phyloP scores from a whole-genome alignment of 306 rosid genomes.

The Luffa acutangula region DNA sequence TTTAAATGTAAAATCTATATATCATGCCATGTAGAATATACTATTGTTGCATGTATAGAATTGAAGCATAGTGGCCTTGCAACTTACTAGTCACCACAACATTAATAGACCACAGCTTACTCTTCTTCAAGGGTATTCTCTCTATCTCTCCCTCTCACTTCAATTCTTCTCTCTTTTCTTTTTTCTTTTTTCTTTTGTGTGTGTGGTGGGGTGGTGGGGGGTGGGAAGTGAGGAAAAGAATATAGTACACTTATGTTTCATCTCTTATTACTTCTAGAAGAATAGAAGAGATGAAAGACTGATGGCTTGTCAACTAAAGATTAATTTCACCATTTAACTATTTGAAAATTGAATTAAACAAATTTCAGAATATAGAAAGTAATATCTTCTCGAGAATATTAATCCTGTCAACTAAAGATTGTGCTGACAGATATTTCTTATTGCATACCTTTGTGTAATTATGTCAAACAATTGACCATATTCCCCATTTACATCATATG shows the following conservation, averaged over 20 bases:
- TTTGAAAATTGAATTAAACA: neutral
- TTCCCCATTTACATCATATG: conserved; percentile 63
- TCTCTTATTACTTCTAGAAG: neutral
- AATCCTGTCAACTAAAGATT: neutral
- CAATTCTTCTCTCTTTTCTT: neutral
- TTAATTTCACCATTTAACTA: neutral
- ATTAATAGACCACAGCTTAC: neutral
- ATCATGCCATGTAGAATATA: neutral
- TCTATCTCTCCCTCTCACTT: neutral
- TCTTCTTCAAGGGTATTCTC: neutral
- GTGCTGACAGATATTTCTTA: neutral
- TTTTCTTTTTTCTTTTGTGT: neutral
- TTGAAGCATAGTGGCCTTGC: neutral
- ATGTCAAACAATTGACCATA: conserved; percentile 73
- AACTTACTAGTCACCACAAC: neutral
- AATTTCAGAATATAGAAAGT: neutral
- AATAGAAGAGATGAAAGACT: neutral
- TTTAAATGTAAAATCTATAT: neutral
- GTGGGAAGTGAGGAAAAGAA: neutral
- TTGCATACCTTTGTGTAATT: conserved; percentile 52
- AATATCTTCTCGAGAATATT: neutral
- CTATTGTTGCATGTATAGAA: neutral
- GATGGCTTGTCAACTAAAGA: neutral
- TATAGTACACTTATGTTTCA: neutral
- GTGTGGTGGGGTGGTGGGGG: too few relatives aligned